Evolutionary conservation across 495 filamentous ascomycete species (phyloP), one percentile per base, ranked within the genome.

Genomic region (Cetradonia linearis): DNA sequence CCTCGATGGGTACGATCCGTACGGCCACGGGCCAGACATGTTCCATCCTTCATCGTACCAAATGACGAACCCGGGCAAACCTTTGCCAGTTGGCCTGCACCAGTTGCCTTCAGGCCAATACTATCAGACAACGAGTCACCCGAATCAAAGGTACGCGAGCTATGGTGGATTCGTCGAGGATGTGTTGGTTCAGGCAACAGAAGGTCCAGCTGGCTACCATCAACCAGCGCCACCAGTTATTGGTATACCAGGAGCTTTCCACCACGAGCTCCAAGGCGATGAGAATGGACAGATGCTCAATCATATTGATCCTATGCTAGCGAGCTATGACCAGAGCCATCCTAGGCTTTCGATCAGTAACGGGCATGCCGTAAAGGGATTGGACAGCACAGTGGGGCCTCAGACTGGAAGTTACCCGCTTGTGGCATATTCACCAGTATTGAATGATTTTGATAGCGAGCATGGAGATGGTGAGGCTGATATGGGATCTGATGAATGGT

Each of bases 21-120:
- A 56, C 14, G 58, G 59, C 5, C 55, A 54, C 20, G 18, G 28
- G 36, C 23, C 34, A 27, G 68, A 61, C 4, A 68, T 70, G 9
- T 69, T 72, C 9, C 68, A 75, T 47, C 55, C 59, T 13, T 86
- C 85, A 3, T 77, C 78, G 1, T 88, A 84, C 65, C 77, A 84
- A 47, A 77, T 77, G 59, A 78, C 72, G 54, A 83, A 87, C 66
- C 82, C 85, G 10, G 81, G 80, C 18, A 81, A 80, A 65, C 77
- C 80, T 5, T 64, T 82, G 52, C 80, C 85, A 6, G 65, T 74
- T 30, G 74, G 71, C 72, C 84, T 80, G 76, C 77, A 70, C 55
- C 77, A 69, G 61, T 71, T 58, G 61, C 80, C 74, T 62, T 74
- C 70, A 30, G 70, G 73, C 23, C 80, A 84, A 54, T 89, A 87